These are phyloP conservation scores for Mycena latifolia DNA, from an alignment of 768 basidiomycete species.

Conservation along the genomic window DNA sequence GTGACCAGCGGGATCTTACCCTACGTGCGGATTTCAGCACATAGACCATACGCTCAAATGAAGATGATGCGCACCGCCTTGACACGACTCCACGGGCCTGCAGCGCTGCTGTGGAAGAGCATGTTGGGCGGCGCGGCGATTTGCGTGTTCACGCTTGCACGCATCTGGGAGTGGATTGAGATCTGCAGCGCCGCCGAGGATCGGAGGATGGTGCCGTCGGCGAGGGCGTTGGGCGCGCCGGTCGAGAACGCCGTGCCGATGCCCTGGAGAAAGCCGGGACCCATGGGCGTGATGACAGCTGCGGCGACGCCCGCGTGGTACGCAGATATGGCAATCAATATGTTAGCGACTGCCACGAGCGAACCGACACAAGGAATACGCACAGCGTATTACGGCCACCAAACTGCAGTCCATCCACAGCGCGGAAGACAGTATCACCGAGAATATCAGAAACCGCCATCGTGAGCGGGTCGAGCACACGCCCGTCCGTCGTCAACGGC, in stretches of 20 bases:
- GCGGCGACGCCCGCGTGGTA: slow-evolving; percentile 81
- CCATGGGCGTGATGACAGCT: slow-evolving; percentile 70
- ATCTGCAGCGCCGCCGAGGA: slow-evolving; percentile 78
- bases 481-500: too few species aligned
- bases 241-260: slow-evolving; percentile 75
- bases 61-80: too few species aligned
- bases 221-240: too few species aligned
- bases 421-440: slow-evolving; percentile 61
- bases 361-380: slow-evolving; percentile 40
- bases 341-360: too few species aligned
- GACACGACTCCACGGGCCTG: too few species aligned
- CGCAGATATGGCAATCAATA: slow-evolving; percentile 80
- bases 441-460: too few species aligned
- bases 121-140: too few species aligned
- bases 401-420: slow-evolving; percentile 74
- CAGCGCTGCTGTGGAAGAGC: too few species aligned
- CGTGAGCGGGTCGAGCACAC: too few species aligned
- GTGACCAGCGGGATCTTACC: too few species aligned
- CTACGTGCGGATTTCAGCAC: too few species aligned
- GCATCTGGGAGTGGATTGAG: slow-evolving; percentile 49
- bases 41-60: too few species aligned
- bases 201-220: slow-evolving; percentile 73
- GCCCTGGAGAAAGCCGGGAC: slow-evolving; percentile 71
- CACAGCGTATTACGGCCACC: slow-evolving; percentile 64
- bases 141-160: slow-evolving; percentile 71